phyloP scores from a whole-genome alignment of 2,329 filamentous ascomycete genomes.

The Sporothrix pseudoabietina region DNA sequence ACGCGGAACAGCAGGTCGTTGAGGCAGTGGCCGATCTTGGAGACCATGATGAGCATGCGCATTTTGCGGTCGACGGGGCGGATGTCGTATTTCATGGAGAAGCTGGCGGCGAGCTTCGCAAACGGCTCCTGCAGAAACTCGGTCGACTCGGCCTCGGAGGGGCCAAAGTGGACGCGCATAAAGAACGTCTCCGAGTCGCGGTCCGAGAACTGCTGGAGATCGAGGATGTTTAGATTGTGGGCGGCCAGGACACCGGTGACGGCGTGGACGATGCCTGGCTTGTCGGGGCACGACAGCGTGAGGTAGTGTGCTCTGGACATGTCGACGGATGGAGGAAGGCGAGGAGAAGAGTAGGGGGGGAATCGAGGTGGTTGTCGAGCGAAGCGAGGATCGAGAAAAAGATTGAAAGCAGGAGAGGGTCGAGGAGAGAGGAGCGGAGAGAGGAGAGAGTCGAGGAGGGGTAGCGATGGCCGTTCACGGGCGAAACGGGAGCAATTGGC shows the following conservation, averaged over 20 bases:
- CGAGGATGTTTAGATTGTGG: constrained; percentile 76
- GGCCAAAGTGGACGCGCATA: constrained; percentile 83
- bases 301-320: constrained; percentile 64
- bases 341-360: not conserved
- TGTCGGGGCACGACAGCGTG: constrained; percentile 81
- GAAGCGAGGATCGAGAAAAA: not conserved
- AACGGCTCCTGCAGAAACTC: constrained; percentile 60
- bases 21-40: constrained; percentile 79
- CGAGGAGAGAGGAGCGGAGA: not conserved
- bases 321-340: constrained; percentile 33
- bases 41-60: constrained; percentile 83
- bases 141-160: constrained; percentile 54
- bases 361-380: not conserved
- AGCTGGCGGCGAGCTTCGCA: constrained; percentile 60
- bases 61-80: constrained; percentile 69
- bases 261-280: constrained; percentile 80
- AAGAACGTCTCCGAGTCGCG: constrained; percentile 75
- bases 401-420: not conserved
- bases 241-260: constrained; percentile 76
- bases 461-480: not conserved
- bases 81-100: constrained; percentile 71
- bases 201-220: constrained; percentile 84
- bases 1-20: constrained; percentile 73
- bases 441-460: not conserved
- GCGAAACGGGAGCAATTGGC: not conserved